A percentile compares a stretch with the other conserved stretches of the same genome.
Evolutionary conservation across 441 rosid genomes (phyloP).

Genomic region (Pelargonium fulgidum): DNA sequence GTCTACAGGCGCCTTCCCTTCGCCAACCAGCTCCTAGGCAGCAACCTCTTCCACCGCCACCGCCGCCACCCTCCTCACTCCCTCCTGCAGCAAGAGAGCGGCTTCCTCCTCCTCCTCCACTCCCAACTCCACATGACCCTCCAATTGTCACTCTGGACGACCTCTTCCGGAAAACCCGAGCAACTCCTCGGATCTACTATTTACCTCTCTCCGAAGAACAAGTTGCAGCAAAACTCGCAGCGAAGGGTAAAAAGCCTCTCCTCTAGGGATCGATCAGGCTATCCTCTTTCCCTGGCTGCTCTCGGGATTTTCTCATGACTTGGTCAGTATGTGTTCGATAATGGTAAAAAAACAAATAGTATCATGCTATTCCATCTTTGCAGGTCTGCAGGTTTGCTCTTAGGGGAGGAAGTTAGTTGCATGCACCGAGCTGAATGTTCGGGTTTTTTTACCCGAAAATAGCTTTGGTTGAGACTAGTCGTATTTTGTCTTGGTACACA

Average conservation of each 20-base stretch:
- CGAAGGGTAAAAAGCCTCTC: slow-evolving; percentile 33
- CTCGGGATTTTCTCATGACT: slow-evolving; percentile 18
- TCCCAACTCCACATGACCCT: slow-evolving; percentile 52
- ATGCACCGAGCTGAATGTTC: neutral
- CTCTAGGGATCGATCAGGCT: slow-evolving; percentile 34
- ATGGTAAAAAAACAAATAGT: slow-evolving; percentile 24
- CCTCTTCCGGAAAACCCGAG: slow-evolving; percentile 82
- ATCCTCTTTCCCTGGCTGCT: slow-evolving; percentile 23
- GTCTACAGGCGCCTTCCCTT: slow-evolving; percentile 29
- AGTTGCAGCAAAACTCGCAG: slow-evolving; percentile 62
- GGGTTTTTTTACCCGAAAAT: neutral
- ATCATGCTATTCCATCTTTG: slow-evolving; percentile 34
- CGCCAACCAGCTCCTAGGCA: slow-evolving; percentile 46
- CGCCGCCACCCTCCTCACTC: slow-evolving; percentile 50
- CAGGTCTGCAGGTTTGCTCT: slow-evolving; percentile 44
- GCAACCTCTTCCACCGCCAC: slow-evolving; percentile 59
- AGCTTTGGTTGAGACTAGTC: neutral
- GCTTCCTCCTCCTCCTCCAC: slow-evolving; percentile 57
- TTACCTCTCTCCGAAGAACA: slow-evolving; percentile 84
- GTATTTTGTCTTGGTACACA: neutral
- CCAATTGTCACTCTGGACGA: slow-evolving; percentile 88
- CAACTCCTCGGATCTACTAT: slow-evolving; percentile 89
- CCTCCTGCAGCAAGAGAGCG: slow-evolving; percentile 45
- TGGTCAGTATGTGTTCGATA: slow-evolving; percentile 26
- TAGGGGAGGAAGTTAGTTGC: slow-evolving; percentile 7